Evolutionary conservation across 352 stramenopile genomes (phyloP), one percentile per base, ranked within the genome.

Genomic region (Globisporangium nodosum): DNA sequence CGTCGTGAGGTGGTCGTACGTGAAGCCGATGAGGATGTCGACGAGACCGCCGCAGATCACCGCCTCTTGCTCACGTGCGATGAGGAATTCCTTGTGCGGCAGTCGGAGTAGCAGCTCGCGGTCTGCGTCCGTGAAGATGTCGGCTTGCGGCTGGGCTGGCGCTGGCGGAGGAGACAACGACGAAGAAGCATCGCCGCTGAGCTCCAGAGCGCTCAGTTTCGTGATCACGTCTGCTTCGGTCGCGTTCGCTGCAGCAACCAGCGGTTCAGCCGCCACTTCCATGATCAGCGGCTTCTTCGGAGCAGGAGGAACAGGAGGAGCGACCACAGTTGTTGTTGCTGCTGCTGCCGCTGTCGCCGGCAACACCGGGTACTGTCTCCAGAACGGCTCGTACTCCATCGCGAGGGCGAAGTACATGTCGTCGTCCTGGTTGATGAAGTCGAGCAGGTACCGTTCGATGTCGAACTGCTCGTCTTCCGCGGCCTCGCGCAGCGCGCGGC

Each of bases 1-100:
- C 2, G 92, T 98, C 13, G 88, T 96, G 33, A 98, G 71, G 49
- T 98, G 82, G 57, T 99, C 97, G 70, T 99, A 99, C 5, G 74
- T 83, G 64, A 97, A 99, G 4, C 92, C 91, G 42, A 98, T 93
- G 30, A 99, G 74, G 51, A 99, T 87, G 65, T 99, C 96, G 1
- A 93, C 69, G 6, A 99, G 76, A 21, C 87, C 90, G 47, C 89
- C 77, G 13, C 97, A 64, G n/a, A 94, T 53, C 30, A 78, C 9
- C 0, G 64, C 70, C 50, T 91, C 76, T 24, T 94, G 78, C 5
- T 67, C 55, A 24, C 69, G 60, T 13, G 65, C 48, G 45, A 96
- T 71, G 24, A 96, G 66, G 62, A 87, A 95, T 56, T 96, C 88
- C 51, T 91, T 90, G 52, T 84, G 73, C 3, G 81, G 81, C 20